A percentile compares a stretch with the other conserved stretches of the same genome.
Conservation (phyloP, 2,329 filamentous ascomycete genomes). For the Neofusicoccum sp. region DNA sequence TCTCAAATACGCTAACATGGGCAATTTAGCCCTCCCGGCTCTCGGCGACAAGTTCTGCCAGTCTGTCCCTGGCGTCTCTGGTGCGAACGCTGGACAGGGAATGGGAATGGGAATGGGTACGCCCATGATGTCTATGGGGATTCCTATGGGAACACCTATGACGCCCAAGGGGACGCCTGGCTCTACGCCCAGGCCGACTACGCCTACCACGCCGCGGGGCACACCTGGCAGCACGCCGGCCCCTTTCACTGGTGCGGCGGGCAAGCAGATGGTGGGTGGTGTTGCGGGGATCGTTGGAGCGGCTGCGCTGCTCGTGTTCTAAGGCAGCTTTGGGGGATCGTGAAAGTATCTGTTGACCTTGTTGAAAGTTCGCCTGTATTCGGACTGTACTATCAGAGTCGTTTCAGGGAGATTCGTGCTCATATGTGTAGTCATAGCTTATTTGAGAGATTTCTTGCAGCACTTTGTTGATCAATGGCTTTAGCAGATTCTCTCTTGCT, state of each 20-base stretch:
- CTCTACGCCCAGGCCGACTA: not conserved
- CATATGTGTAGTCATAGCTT: no score
- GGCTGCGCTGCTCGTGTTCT: not conserved
- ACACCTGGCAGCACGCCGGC: not conserved
- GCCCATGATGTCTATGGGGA: no score
- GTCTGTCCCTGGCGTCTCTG: not conserved
- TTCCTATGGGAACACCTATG: not conserved
- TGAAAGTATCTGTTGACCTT: no score
- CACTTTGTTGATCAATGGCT: no score
- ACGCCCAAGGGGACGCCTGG: not conserved
- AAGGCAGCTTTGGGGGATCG: not conserved
- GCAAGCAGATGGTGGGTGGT: not conserved
- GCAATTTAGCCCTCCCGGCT: not conserved
- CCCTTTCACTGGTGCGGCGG: not conserved
- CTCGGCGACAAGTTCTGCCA: not conserved
- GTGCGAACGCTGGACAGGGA: no score
- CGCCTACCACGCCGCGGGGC: no score
- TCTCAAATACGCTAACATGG: not conserved
- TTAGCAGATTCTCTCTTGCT: no score
- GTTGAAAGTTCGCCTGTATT: no score
- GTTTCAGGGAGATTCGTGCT: no score
- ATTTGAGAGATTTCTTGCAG: no score
- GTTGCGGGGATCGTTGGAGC: not conserved
- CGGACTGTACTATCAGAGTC: no score
- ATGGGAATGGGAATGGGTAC: no score